A percentile compares a stretch with the other conserved stretches of the same genome.
Evolutionary conservation across 1,139 yeast genomes (phyloP).

Genomic region (Blastobotrys petasosporus): DNA sequence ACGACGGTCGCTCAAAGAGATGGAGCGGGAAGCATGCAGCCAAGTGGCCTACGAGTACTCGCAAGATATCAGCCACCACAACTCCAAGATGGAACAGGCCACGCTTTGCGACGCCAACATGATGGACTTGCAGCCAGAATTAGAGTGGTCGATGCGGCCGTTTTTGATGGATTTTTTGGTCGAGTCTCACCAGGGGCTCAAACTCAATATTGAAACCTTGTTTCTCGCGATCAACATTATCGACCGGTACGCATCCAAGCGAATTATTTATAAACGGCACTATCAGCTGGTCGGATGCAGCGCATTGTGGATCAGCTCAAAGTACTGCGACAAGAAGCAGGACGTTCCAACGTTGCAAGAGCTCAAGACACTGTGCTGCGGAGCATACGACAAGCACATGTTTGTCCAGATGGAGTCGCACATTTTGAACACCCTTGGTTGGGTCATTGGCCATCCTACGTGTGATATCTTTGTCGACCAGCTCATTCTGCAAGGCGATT

Average conservation of each 20-base stretch:
- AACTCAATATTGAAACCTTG: constrained; percentile 70
- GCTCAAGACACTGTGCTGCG: constrained; percentile 70
- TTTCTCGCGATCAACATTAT: constrained; percentile 74
- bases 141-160: constrained; percentile 91
- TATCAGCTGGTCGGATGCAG: constrained; percentile 91
- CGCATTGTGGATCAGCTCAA: constrained; percentile 92
- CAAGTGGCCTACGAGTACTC: constrained; percentile 7
- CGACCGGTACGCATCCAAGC: constrained; percentile 84
- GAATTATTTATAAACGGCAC: constrained; percentile 88
- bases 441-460: constrained; percentile 65
- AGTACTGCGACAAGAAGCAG: constrained; percentile 81
- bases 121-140: constrained; percentile 89
- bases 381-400: constrained; percentile 83
- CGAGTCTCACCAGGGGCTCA: constrained; percentile 74
- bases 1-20: constrained; percentile 4
- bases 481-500: constrained; percentile 8
- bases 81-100: constrained; percentile 8
- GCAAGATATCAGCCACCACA: constrained; percentile 4
- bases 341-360: constrained; percentile 79
- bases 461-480: constrained; percentile 33
- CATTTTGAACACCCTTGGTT: constrained; percentile 72
- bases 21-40: constrained; percentile 8
- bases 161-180: constrained; percentile 74
- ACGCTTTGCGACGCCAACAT: constrained; percentile 41
- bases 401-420: constrained; percentile 95